Conservation (phyloP, 768 basidiomycete species). For the Tephrocybe sp. region DNA sequence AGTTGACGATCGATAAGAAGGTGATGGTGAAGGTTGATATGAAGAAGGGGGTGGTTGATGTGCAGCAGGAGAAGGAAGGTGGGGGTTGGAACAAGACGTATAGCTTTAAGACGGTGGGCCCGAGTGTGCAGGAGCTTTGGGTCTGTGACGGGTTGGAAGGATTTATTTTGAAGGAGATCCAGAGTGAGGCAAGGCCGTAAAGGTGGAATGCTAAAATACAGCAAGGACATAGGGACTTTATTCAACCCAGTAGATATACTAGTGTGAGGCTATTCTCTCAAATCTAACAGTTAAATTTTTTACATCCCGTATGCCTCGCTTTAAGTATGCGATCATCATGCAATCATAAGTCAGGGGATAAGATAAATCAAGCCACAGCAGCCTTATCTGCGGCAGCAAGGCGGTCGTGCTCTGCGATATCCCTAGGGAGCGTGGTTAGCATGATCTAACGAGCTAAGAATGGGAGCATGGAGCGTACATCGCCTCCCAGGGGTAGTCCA, state of each 20-base stretch:
- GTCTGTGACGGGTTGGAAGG: constrained; percentile 92
- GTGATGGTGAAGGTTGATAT: constrained; percentile 66
- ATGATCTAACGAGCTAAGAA: not conserved
- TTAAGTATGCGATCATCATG: too few species aligned
- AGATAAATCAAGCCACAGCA: constrained; percentile 4
- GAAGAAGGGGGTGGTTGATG: constrained; percentile 63
- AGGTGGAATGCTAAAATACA: not conserved
- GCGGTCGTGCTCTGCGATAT: constrained; percentile 76
- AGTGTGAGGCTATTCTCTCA: too few species aligned
- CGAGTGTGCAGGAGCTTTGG: constrained; percentile 98
- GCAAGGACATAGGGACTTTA: not conserved
- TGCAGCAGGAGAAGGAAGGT: constrained; percentile 39
- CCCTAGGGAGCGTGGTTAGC: constrained; percentile 33
- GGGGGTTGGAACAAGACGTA: constrained; percentile 47
- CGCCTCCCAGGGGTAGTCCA: constrained; percentile 86
- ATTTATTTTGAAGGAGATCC: constrained; percentile 78
- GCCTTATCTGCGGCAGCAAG: constrained; percentile 46
- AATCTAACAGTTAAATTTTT: too few species aligned
- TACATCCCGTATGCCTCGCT: too few species aligned
- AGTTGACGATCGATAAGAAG: constrained; percentile 79
- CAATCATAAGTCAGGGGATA: not conserved
- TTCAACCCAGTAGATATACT: too few species aligned
- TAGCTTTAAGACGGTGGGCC: constrained; percentile 72
- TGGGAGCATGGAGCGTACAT: constrained; percentile 40
- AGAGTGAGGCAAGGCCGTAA: constrained; percentile 23